phyloP scores from a whole-genome alignment of 495 filamentous ascomycete species.

The Penicillium odoratum region DNA sequence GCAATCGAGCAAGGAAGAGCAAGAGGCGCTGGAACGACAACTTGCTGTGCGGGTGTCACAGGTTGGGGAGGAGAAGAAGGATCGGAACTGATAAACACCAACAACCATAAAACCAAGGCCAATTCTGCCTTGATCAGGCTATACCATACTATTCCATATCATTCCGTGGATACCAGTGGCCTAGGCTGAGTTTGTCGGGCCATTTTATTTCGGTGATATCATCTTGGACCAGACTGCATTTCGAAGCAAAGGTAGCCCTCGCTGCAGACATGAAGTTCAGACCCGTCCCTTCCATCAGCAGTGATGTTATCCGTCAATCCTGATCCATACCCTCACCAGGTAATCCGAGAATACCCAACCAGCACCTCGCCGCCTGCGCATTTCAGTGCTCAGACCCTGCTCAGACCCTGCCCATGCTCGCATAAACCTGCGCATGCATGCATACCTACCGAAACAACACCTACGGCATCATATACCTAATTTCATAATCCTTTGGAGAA shows the following conservation, averaged over 20 bases:
- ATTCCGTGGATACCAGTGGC: too few species aligned
- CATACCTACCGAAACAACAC: not conserved
- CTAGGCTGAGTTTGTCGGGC: too few species aligned
- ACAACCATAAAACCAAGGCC: not conserved
- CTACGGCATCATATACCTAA: not conserved
- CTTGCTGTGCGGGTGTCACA: conserved; percentile 49
- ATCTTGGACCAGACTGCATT: not conserved
- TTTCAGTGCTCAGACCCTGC: conserved; percentile 1
- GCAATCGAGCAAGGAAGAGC: conserved; percentile 61
- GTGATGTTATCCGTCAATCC: not conserved
- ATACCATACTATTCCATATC: too few species aligned
- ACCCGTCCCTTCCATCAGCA: not conserved
- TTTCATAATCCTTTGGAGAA: not conserved
- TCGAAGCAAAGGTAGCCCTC: not conserved
- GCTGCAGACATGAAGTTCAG: not conserved
- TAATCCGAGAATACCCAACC: not conserved
- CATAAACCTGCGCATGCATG: conserved; percentile 2
- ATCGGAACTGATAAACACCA: conserved; percentile 11
- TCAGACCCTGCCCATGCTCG: not conserved
- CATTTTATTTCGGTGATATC: not conserved
- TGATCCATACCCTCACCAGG: not conserved
- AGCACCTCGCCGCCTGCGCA: not conserved
- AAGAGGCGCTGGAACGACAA: conserved; percentile 52
- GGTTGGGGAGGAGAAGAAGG: conserved; percentile 28
- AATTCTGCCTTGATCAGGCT: too few species aligned